Conservation (phyloP, 176 grass and related monocot genomes). For the Stipa capillata region DNA sequence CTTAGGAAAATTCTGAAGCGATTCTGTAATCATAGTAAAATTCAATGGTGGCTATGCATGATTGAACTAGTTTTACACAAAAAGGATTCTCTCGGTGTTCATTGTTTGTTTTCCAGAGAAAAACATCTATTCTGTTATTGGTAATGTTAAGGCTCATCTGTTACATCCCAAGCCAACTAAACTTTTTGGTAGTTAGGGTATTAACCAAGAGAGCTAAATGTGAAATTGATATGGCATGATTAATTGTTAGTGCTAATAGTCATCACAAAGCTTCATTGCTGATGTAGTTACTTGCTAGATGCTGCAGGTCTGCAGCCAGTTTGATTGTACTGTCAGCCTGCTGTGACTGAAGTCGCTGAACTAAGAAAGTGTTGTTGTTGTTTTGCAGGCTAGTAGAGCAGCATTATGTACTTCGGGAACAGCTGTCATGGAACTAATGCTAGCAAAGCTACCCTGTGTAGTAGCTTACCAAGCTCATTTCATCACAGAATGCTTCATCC, state of each 20-base stretch:
- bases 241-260: background rate
- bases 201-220: background rate
- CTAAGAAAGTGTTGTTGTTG: slow-evolving; percentile 20
- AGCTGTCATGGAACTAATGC: slow-evolving; percentile 84
- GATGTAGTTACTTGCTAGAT: background rate
- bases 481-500: slow-evolving; percentile 81
- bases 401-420: slow-evolving; percentile 92
- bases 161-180: background rate
- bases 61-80: background rate
- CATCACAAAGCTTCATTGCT: background rate
- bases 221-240: background rate
- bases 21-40: background rate
- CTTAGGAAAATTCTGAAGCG: background rate
- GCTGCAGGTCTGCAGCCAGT: background rate
- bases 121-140: background rate
- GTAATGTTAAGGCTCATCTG: background rate
- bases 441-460: slow-evolving; percentile 68
- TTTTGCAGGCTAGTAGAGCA: slow-evolving; percentile 73
- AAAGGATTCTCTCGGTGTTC: background rate
- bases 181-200: background rate
- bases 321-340: slow-evolving; percentile 8
- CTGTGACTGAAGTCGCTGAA: background rate
- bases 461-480: slow-evolving; percentile 89
- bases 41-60: background rate
- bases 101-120: background rate